A percentile compares a stretch with the other conserved stretches of the same genome.
Conservation (phyloP, 371 early-diverging fungal species). For the Choanephora cucurbitarum region DNA sequence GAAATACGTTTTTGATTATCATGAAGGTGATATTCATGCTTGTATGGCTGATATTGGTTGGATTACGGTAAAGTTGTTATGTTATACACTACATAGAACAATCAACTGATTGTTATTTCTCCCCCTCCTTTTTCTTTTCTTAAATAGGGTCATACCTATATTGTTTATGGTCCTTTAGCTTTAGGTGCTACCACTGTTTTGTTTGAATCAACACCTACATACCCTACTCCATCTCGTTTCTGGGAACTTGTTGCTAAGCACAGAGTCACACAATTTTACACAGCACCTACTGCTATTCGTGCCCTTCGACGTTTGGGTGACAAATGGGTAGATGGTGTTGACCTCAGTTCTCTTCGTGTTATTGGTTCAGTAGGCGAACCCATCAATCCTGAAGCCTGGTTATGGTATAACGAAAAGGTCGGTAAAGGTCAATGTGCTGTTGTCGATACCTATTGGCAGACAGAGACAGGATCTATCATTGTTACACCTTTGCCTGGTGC, state of each 20-base stretch:
- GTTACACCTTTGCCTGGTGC: slow-evolving; percentile 91
- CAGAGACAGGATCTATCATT: slow-evolving; percentile 96
- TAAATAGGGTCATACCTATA: slow-evolving; percentile 89
- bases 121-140: not conserved
- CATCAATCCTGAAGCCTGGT: slow-evolving; percentile 97
- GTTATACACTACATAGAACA: too few species aligned
- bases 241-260: slow-evolving; percentile 86
- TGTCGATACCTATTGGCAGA: slow-evolving; percentile 97
- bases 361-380: slow-evolving; percentile 99
- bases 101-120: not conserved
- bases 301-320: slow-evolving; percentile 91
- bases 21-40: slow-evolving; percentile 81
- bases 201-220: slow-evolving; percentile 90
- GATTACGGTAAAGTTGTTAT: slow-evolving; percentile 10
- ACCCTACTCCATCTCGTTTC: slow-evolving; percentile 82
- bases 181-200: slow-evolving; percentile 91
- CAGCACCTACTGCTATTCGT: slow-evolving; percentile 98
- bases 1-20: slow-evolving; percentile 91
- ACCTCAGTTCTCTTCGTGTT: slow-evolving; percentile 81
- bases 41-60: slow-evolving; percentile 82
- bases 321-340: slow-evolving; percentile 71
- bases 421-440: slow-evolving; percentile 88
- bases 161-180: slow-evolving; percentile 93
- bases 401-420: slow-evolving; percentile 92
- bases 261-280: slow-evolving; percentile 96